Percentiles rank a stretch among this genome's conserved stretches.
phyloP scores from a whole-genome alignment of 371 early-diverging fungal species.

The Capniomyces stellatus region DNA sequence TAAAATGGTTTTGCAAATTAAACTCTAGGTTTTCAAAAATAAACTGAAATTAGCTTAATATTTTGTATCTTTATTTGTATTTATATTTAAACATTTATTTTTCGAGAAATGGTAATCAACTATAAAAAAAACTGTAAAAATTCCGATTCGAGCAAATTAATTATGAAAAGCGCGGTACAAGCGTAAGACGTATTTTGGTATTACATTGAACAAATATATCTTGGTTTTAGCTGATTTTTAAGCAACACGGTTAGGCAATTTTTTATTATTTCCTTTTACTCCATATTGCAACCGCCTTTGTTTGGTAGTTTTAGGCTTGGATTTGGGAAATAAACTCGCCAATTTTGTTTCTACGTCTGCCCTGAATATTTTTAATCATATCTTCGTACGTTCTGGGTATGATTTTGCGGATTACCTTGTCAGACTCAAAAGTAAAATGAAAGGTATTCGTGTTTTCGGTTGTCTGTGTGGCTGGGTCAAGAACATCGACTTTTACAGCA shows the following conservation, averaged over 20 bases:
- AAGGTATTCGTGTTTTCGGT: conserved; percentile 61
- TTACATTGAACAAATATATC: too few species aligned
- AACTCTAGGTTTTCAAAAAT: not conserved
- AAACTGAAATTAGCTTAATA: not conserved
- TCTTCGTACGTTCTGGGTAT: conserved; percentile 61
- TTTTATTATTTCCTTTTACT: not conserved
- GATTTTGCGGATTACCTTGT: conserved; percentile 19
- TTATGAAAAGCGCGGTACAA: too few species aligned
- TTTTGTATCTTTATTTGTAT: not conserved
- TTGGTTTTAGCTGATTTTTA: not conserved
- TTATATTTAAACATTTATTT: too few species aligned
- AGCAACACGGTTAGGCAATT: not conserved
- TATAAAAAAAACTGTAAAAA: not conserved
- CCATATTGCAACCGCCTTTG: not conserved
- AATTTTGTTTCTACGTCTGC: conserved; percentile 31
- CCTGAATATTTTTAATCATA: conserved; percentile 54
- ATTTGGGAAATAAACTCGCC: conserved; percentile 4
- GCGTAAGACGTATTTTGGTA: too few species aligned
- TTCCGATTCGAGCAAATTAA: too few species aligned
- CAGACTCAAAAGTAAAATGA: conserved; percentile 48
- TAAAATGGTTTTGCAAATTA: not conserved
- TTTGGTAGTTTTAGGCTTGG: not conserved
- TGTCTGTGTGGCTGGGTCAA: conserved; percentile 37
- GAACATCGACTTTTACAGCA: conserved; percentile 54
- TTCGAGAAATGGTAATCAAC: too few species aligned